These are phyloP conservation scores for Medicago arabica DNA, from an alignment of 306 rosid genomes.

Conservation along the genomic window DNA sequence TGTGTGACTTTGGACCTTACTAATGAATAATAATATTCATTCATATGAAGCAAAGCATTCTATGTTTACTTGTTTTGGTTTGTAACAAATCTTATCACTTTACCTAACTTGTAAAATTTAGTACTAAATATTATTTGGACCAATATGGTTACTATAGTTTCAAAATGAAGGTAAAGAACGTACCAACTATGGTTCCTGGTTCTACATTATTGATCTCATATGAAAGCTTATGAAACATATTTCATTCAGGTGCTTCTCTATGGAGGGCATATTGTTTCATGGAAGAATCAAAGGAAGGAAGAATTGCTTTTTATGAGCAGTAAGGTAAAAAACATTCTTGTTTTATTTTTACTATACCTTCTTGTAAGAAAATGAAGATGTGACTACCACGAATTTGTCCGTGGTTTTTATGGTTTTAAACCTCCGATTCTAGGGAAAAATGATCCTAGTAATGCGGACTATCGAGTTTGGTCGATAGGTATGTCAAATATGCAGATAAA, in stretches of 20 bases:
- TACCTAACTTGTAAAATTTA: not conserved
- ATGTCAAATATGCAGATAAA: not conserved
- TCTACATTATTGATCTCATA: not conserved
- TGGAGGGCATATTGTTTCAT: conserved; percentile 78
- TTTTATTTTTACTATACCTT: not conserved
- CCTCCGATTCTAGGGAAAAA: not conserved
- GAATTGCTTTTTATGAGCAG: conserved; percentile 79
- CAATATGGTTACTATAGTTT: conserved; percentile 17
- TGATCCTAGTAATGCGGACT: not conserved
- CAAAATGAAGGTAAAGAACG: not conserved
- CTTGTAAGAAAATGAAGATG: not conserved
- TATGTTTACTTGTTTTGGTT: not conserved
- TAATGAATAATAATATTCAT: not conserved
- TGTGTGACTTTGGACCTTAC: conserved; percentile 1
- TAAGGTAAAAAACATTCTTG: conserved; percentile 55
- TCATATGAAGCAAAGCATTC: not conserved
- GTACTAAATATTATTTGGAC: not conserved
- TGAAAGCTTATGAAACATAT: conserved; percentile 16
- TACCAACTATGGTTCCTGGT: not conserved
- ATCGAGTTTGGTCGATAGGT: not conserved
- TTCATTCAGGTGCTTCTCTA: conserved; percentile 70
- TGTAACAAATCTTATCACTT: conserved; percentile 9
- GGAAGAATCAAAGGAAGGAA: conserved; percentile 79
- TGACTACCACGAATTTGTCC: not conserved
- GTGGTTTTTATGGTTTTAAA: not conserved